Evolutionary conservation across 1,284 basidiomycete genomes (phyloP), one percentile per base, ranked within the genome.

Genomic region (Mycena citricolor): DNA sequence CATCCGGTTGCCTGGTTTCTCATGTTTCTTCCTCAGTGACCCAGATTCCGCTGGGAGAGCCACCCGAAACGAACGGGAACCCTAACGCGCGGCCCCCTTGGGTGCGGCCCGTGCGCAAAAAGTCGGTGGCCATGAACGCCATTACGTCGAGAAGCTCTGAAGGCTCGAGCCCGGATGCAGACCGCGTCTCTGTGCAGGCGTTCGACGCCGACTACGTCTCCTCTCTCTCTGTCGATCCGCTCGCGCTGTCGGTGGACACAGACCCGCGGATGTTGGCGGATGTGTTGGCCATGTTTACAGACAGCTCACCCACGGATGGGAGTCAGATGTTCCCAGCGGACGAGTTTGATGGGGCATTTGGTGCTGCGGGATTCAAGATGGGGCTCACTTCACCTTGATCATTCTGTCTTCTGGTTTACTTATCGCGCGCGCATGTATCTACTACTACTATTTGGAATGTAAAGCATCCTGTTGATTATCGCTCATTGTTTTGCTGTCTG

Each of bases 71-170:
- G 73, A 11, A 28, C 11, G 67, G 72, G 17, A 69, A 74, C n/a
- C 75, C 74, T 26, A 68, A 65, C 39, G 65, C 77, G 6, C 70
- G 84, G 21, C 90, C 88, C 1, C 86, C 90, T 6, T 94, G 90
- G 90, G 79, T 93, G 43, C 78, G 90, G 24, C 91, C 90, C 6
- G 82, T 91, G 3, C 83, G 86, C 41, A 90, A 88, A 63, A 87
- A 86, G 38, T 57, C 64, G 13, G 42, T 49, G 8, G 41, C 41
- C 20, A 33, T 33, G 11, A 32, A 14, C 5, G 36, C 36, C 22
- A 26, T n/a, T 23, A 29, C 39, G 8, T 67, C 56, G 57, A 71
- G 59, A 42, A 76, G 66, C 43, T 71, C 71, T 25, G 75, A 74
- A 49, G 75, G 73, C 20, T 66, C 76, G 14, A 77, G 36, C 45